Evolutionary conservation across 2,329 filamentous ascomycete genomes (phyloP), one percentile per base, ranked within the genome.

Genomic region (Aspergillus sp.): DNA sequence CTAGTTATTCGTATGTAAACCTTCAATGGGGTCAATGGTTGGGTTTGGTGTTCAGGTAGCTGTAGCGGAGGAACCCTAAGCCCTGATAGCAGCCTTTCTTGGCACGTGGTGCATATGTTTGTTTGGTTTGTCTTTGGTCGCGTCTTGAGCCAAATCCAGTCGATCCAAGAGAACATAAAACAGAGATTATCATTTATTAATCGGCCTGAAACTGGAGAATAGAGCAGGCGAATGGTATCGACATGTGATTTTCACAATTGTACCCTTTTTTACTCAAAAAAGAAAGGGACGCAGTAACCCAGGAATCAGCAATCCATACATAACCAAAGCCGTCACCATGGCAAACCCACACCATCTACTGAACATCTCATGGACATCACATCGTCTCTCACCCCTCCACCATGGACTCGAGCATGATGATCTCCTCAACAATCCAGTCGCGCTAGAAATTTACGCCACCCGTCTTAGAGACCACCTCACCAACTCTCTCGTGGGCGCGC

Each of bases 331-430:
- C 8, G 7, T 20, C 42, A 57, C 41, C 57, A 74, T 75, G 71
- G 64, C 62, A 57, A 66, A 53, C 15, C 55, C 56, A 24, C 57
- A 77, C 54, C 78, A 80, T 11, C 72, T 84, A 40, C 80, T 82
- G 64, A 78, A 80, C 64, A 77, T 77, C n/a, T 82, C 80, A 27
- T 84, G 80, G 76, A 79, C 72, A n/a, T 69, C 81, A 51, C 80
- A 82, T 66, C 80, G 81, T 61, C 69, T 83, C 8, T 83, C 82
- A 4, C 81, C 81, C n/a, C 75, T 84, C 40, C 78, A 83, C 66
- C 77, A 82, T 64, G 75, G 72, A 56, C 73, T 74, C 42, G 71
- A 77, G 13, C 70, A 66, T 50, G 62, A 66, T 44, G 66, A 70
- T 7, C 67, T 77, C 27, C 62, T 77, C 48, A 64, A 69, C 54